Evolutionary conservation across 345 rosid species (phyloP).

Genomic region (Ricinus communis): DNA sequence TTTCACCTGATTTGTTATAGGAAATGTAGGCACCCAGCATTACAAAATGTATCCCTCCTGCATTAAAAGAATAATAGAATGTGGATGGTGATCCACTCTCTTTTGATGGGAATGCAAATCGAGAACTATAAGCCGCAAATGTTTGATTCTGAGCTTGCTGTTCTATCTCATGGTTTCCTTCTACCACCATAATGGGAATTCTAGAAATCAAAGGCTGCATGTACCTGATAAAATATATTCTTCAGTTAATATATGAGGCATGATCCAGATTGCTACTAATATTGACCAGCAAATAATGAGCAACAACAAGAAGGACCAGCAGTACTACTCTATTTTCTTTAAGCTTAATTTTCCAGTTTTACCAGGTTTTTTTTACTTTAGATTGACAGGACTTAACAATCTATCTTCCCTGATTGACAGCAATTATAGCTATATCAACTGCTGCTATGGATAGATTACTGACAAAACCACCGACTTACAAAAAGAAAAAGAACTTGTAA

Average conservation of each 20-base stretch:
- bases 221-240: constrained; percentile 45
- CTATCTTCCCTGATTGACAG: neutral
- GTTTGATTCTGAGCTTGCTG: constrained; percentile 59
- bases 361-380: neutral
- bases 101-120: constrained; percentile 78
- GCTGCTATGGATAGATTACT: neutral
- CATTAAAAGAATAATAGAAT: constrained; percentile 80
- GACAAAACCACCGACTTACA: neutral
- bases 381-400: neutral
- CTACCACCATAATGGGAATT: constrained; percentile 82
- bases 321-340: neutral
- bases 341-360: neutral
- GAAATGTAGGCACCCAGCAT: constrained; percentile 77
- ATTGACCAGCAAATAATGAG: too few species aligned
- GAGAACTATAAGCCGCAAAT: constrained; percentile 73
- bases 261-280: too few species aligned
- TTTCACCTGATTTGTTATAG: constrained; percentile 59
- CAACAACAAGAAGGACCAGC: too few species aligned
- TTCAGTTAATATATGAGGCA: neutral
- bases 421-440: neutral
- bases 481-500: neutral
- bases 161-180: constrained; percentile 91
- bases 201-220: constrained; percentile 71
- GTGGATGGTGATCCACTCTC: constrained; percentile 74
- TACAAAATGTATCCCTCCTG: constrained; percentile 90